Percentiles rank a stretch among this genome's conserved stretches.
phyloP scores from a whole-genome alignment of 305 asterid genomes.

The Ajuga reptans region DNA sequence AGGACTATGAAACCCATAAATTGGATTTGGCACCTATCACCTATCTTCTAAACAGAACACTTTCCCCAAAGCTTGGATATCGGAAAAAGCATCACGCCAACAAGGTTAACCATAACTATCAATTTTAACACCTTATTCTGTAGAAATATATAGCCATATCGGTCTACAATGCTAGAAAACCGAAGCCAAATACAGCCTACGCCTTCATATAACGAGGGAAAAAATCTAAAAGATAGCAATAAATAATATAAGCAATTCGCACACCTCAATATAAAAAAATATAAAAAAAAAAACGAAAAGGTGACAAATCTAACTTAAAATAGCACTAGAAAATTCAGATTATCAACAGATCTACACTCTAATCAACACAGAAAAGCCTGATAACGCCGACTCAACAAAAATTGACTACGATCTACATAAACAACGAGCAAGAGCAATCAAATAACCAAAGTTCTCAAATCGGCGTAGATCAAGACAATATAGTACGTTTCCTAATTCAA shows the following conservation, averaged over 20 bases:
- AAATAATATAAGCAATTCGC: neutral
- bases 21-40: neutral
- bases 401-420: conserved; percentile 16
- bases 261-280: neutral
- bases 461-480: conserved; percentile 21
- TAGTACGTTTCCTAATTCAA: neutral
- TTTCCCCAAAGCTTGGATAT: neutral
- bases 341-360: conserved; percentile 20
- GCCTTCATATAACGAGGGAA: neutral
- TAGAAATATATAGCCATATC: neutral
- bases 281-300: neutral
- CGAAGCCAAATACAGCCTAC: neutral
- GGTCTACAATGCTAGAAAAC: neutral
- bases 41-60: neutral
- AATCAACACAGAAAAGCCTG: neutral
- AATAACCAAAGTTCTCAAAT: neutral
- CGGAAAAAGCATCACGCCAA: neutral
- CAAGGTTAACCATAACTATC: neutral
- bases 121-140: neutral
- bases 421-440: neutral
- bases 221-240: neutral
- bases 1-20: neutral
- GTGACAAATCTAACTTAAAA: neutral
- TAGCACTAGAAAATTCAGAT: neutral
- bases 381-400: conserved; percentile 12